Evolutionary conservation across 75 land plant genomes (phyloP).

Genomic region (Sequoiadendron giganteum): DNA sequence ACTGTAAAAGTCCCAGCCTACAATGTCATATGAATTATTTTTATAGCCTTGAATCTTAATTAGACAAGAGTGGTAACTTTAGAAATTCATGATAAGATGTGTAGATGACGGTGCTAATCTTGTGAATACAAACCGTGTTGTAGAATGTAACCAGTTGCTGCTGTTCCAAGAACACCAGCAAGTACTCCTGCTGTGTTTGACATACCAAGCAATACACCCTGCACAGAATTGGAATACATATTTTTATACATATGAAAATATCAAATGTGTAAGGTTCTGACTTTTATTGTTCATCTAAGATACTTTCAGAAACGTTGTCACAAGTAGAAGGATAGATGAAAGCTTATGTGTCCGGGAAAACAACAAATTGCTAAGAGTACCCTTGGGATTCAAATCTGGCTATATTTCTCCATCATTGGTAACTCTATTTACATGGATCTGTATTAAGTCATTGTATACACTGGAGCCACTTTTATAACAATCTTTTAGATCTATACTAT

Average conservation of each 20-base stretch:
- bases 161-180: constrained; percentile 95
- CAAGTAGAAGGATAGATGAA: background rate
- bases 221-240: background rate
- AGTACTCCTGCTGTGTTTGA: constrained; percentile 96
- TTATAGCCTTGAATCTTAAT: background rate
- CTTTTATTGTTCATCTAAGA: background rate
- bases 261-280: background rate
- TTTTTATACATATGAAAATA: background rate
- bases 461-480: background rate
- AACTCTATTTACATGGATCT: background rate
- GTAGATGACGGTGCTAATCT: background rate
- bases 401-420: background rate
- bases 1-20: background rate
- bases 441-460: background rate
- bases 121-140: constrained; percentile 67
- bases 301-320: constrained; percentile 4
- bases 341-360: background rate
- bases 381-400: background rate
- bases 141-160: constrained; percentile 88
- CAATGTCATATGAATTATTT: background rate
- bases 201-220: constrained; percentile 90
- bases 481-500: background rate
- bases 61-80: background rate
- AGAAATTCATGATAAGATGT: background rate
- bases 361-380: background rate